Conservation (phyloP, 2,329 filamentous ascomycete species). For the Ceratocystis destructans region DNA sequence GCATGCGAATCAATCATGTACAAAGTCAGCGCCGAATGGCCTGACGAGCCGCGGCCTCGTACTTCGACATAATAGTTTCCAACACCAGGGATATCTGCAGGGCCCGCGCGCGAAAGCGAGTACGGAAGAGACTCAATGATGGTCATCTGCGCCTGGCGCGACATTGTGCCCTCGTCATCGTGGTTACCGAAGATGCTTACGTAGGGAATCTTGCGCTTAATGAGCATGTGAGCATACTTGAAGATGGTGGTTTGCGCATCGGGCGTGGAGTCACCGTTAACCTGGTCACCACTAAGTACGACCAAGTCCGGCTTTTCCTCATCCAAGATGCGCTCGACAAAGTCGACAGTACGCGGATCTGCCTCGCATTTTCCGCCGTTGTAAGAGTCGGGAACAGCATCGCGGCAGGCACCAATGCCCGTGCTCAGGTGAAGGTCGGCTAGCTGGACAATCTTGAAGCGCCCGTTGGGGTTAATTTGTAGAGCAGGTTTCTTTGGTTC, state of each 20-base stretch:
- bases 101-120: constrained; percentile 73
- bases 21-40: constrained; percentile 84
- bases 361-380: constrained; percentile 75
- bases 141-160: constrained; percentile 66
- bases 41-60: constrained; percentile 60
- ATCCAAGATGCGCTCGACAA: constrained; percentile 68
- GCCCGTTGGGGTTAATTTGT: constrained; percentile 73
- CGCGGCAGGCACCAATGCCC: constrained; percentile 70
- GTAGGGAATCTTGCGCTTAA: constrained; percentile 79
- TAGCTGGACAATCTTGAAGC: constrained; percentile 94
- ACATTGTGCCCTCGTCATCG: constrained; percentile 77
- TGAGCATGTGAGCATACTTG: constrained; percentile 76
- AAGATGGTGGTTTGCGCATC: constrained; percentile 89
- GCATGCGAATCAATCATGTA: constrained; percentile 89
- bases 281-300: constrained; percentile 82
- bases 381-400: constrained; percentile 62
- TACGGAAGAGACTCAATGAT: constrained; percentile 78
- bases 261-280: constrained; percentile 84
- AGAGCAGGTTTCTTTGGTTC: constrained; percentile 50
- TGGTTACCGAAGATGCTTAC: constrained; percentile 95
- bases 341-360: constrained; percentile 81
- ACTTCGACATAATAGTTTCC: constrained; percentile 94
- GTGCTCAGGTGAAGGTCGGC: constrained; percentile 92
- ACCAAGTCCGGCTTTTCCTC: constrained; percentile 91
- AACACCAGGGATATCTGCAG: constrained; percentile 71